phyloP scores from a whole-genome alignment of 352 stramenopile species.

The Pythium plurisporium region DNA sequence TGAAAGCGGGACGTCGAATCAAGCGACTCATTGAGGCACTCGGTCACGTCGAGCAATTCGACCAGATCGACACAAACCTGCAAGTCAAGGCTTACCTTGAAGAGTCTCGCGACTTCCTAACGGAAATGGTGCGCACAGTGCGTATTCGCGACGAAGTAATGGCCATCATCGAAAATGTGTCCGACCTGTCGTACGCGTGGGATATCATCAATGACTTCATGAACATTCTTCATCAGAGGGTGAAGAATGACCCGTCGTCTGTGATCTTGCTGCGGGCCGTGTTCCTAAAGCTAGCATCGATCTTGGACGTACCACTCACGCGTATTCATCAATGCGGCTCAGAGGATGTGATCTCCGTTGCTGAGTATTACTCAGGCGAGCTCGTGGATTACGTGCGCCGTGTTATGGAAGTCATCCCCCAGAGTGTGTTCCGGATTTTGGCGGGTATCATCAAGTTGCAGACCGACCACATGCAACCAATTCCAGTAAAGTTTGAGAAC shows the following conservation, averaged over 20 bases:
- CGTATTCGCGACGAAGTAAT: conserved; percentile 91
- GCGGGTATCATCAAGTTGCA: conserved; percentile 92
- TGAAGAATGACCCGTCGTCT: conserved; percentile 91
- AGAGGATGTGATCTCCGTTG: conserved; percentile 90
- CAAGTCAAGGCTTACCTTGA: conserved; percentile 94
- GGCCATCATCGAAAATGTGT: conserved; percentile 91
- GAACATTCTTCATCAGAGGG: conserved; percentile 89
- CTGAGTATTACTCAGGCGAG: conserved; percentile 93
- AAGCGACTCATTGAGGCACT: conserved; percentile 92
- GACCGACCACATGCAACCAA: conserved; percentile 86
- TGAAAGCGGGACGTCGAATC: conserved; percentile 93
- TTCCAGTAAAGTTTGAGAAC: conserved; percentile 92
- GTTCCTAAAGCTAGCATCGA: conserved; percentile 94
- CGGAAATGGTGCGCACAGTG: conserved; percentile 94
- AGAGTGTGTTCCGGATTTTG: conserved; percentile 93
- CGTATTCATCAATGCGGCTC: conserved; percentile 91
- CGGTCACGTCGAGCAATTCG: conserved; percentile 94
- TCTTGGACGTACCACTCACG: conserved; percentile 91
- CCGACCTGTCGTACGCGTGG: conserved; percentile 93
- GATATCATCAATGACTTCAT: conserved; percentile 95
- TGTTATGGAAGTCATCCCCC: conserved; percentile 93
- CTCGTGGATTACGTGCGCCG: conserved; percentile 93
- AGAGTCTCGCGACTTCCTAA: conserved; percentile 90
- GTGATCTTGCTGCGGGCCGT: conserved; percentile 91
- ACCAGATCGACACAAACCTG: conserved; percentile 93